phyloP scores from a whole-genome alignment of 768 basidiomycete genomes.

The Sistotremastrum niveocremeum region DNA sequence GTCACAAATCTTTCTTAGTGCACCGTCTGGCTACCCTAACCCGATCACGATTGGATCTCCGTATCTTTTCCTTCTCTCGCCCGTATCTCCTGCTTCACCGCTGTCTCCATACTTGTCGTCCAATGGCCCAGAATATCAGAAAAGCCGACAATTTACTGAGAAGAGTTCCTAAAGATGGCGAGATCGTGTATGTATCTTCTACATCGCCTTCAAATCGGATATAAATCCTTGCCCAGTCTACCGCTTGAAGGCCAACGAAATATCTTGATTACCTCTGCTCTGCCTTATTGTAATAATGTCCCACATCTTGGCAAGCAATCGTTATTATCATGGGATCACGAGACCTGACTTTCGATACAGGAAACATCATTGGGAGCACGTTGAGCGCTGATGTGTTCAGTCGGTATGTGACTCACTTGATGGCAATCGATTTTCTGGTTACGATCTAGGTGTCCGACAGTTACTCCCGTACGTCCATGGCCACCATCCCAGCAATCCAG shows the following conservation, averaged over 20 bases:
- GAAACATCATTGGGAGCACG: constrained; percentile 90
- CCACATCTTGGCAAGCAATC: constrained; percentile 69
- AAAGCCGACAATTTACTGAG: constrained; percentile 30
- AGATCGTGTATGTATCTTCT: constrained; percentile 25
- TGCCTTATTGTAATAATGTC: constrained; percentile 96
- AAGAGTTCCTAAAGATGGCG: constrained; percentile 27
- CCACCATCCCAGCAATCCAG: not conserved
- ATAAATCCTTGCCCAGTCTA: constrained; percentile 24
- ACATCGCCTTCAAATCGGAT: constrained; percentile 1
- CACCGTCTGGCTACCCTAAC: too few species aligned
- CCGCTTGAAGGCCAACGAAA: constrained; percentile 84
- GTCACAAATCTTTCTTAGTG: too few species aligned
- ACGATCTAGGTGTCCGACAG: constrained; percentile 5
- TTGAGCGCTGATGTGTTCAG: constrained; percentile 96
- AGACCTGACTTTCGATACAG: constrained; percentile 18
- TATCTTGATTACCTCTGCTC: constrained; percentile 83
- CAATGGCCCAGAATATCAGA: constrained; percentile 27
- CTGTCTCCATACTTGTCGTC: not conserved
- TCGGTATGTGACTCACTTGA: constrained; percentile 39
- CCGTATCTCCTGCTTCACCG: not conserved
- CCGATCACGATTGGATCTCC: not conserved
- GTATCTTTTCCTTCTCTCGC: not conserved
- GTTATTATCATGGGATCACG: constrained; percentile 1
- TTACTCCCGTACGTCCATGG: constrained; percentile 14
- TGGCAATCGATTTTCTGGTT: not conserved